These are phyloP conservation scores for Dicorynia guianensis DNA, from an alignment of 306 rosid species.

Conservation along the genomic window DNA sequence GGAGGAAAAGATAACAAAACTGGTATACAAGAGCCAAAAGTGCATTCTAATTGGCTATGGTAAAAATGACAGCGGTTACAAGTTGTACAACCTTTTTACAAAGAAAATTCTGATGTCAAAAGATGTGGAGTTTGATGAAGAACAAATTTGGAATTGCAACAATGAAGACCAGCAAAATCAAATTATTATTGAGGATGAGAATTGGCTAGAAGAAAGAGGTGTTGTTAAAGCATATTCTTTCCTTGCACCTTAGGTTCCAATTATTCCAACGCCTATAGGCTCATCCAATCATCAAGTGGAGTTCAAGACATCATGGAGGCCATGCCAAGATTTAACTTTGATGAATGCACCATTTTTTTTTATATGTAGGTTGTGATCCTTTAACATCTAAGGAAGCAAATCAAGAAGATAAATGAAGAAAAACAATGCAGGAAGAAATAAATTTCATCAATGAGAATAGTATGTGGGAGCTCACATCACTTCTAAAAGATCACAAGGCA, in stretches of 20 bases:
- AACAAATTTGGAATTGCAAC: no score
- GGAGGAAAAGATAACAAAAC: not conserved
- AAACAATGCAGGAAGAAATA: not conserved
- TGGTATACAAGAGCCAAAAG: no score
- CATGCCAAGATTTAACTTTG: no score
- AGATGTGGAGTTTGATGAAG: not conserved
- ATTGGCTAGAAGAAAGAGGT: no score
- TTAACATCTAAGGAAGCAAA: not conserved
- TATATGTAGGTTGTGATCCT: not conserved
- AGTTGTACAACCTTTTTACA: not conserved
- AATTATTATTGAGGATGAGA: no score
- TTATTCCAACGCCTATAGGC: not conserved
- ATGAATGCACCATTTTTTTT: not conserved
- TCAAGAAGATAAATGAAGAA: no score
- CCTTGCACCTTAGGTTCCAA: no score
- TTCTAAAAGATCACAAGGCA: not conserved
- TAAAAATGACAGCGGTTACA: not conserved
- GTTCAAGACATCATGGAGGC: not conserved
- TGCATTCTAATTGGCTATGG: not conserved
- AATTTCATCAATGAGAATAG: no score
- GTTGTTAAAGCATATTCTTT: no score
- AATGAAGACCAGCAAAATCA: not conserved
- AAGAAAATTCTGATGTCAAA: not conserved
- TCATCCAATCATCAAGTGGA: not conserved
- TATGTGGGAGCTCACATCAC: not conserved